Evolutionary conservation across 345 rosid species (phyloP).

Genomic region (Arabidopsis arenosa): DNA sequence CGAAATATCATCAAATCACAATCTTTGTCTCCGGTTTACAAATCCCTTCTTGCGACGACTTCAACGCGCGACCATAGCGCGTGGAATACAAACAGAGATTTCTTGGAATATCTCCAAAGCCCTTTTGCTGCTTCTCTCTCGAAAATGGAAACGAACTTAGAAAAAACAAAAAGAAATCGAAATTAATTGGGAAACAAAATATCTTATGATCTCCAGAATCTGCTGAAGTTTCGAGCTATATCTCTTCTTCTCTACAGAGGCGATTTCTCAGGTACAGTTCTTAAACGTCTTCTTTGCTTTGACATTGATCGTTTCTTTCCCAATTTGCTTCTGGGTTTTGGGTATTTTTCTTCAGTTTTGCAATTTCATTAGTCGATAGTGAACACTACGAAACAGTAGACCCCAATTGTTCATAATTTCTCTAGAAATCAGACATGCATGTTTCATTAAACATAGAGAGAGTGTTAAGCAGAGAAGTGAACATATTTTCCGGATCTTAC

Average conservation of each 20-base stretch:
- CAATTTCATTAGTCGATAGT: slow-evolving; percentile 8
- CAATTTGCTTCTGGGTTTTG: slow-evolving; percentile 21
- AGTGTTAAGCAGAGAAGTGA: not conserved
- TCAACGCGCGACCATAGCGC: slow-evolving; percentile 29
- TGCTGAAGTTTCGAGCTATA: slow-evolving; percentile 12
- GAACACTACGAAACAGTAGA: slow-evolving; percentile 18
- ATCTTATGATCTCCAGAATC: not conserved
- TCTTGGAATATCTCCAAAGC: slow-evolving; percentile 12
- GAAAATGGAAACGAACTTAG: not conserved
- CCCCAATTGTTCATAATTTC: not conserved
- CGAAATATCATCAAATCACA: slow-evolving; percentile 66
- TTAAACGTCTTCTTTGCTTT: not conserved
- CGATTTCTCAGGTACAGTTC: slow-evolving; percentile 22
- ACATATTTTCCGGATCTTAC: slow-evolving; percentile 8
- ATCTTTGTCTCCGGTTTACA: slow-evolving; percentile 62
- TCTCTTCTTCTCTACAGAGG: not conserved
- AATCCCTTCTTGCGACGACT: slow-evolving; percentile 51
- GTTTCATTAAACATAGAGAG: not conserved
- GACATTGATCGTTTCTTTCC: not conserved
- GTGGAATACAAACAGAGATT: slow-evolving; percentile 13
- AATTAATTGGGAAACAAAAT: not conserved
- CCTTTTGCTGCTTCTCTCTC: not conserved
- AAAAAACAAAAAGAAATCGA: not conserved
- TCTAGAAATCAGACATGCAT: slow-evolving; percentile 20
- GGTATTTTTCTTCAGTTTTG: not conserved